Base-by-base conservation (phyloP, 2,329 filamentous ascomycete species). In the Hortaea sp. region DNA sequence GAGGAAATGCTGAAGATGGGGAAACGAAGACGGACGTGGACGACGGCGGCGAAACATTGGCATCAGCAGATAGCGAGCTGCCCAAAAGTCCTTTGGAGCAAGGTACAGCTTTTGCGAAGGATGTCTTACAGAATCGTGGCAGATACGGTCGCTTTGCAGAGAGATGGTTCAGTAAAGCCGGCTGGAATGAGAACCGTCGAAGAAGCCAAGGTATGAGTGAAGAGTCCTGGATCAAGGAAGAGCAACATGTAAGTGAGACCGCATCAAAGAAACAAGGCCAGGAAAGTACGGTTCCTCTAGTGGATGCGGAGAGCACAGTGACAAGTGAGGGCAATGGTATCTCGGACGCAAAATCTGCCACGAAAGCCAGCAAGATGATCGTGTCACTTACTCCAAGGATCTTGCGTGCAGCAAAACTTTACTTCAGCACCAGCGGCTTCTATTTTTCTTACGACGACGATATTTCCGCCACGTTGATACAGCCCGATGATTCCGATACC, bases 381-480 rank as follows among this genome's bases (percentile, higher is more conserved):
- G 57, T 61, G n/a, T 57, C 57, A 20, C 67, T 97, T 30, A 71
- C 94, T 7, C 90, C 90, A 1, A 94, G 95, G 60, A 73, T 97
- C 35, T 66, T 98, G 38, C 78, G 84, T 37, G 94, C 86, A 30
- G 82, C 88, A 1, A 86, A 86, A 59, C 78, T 97, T 46, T 78
- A 95, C 49, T 90, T 95, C 60, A 82, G 85, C 1, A 77, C 81
- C 0, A 77, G 77, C 52, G 95, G 87, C 63, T 97, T 95, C 65
- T 97, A 84, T 70, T 98, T 90, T 64, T 89, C 89, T 0, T 95
- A 98, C 63, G 92, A 98, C 53, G 77, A 90, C 62, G 89, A 98
- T 62, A 78, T 98, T 43, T 97, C 92, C 0, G 78, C 83, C 46
- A 81, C 77, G 45, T 63, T 77, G 50, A 63, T 65, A 44, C 49